phyloP scores from a whole-genome alignment of 2,329 filamentous ascomycete species.

The Niveomyces coronatus region DNA sequence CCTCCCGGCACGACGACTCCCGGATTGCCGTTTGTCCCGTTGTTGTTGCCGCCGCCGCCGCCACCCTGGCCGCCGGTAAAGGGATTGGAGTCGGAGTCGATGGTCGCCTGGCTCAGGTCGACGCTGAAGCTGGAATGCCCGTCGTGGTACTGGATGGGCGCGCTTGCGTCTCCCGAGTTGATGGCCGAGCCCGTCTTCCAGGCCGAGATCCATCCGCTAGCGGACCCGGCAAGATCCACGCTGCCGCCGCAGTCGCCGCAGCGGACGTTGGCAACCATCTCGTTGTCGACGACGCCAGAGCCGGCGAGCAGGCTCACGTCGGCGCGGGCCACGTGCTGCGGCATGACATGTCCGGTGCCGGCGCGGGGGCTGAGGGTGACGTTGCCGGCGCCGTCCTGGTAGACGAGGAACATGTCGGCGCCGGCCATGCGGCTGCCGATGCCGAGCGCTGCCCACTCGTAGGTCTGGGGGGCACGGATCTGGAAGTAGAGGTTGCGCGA shows the following conservation, averaged over 20 bases:
- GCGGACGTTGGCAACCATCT: slow-evolving; percentile 50
- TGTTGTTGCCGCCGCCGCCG: slow-evolving; percentile 3
- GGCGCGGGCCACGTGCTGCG: slow-evolving; percentile 32
- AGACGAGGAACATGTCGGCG: slow-evolving; percentile 53
- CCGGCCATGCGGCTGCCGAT: slow-evolving; percentile 45
- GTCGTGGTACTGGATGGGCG: slow-evolving; percentile 37
- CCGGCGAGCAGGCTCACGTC: slow-evolving; percentile 45
- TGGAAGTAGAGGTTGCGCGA: slow-evolving; percentile 52
- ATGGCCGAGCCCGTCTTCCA: slow-evolving; percentile 40
- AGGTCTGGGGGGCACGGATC: slow-evolving; percentile 41
- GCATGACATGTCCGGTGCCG: slow-evolving; percentile 37
- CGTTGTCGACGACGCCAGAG: slow-evolving; percentile 40
- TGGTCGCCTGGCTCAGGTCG: slow-evolving; percentile 36
- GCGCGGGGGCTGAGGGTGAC: slow-evolving; percentile 50
- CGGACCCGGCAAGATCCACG: slow-evolving; percentile 31
- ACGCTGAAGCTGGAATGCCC: slow-evolving; percentile 32
- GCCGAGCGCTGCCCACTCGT: slow-evolving; percentile 48
- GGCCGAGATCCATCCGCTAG: slow-evolving; percentile 42
- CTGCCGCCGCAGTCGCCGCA: slow-evolving; percentile 43
- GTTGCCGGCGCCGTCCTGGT: slow-evolving; percentile 46
- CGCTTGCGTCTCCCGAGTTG: slow-evolving; percentile 29
- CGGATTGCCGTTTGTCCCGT: slow-evolving; percentile 2
- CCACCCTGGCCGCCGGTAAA: slow-evolving; percentile 25
- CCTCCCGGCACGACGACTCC: slow-evolving; percentile 2
- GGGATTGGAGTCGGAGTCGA: slow-evolving; percentile 41